These are phyloP conservation scores for Schizosaccharomyces lindneri DNA, from an alignment of 805 yeast species.

Conservation along the genomic window DNA sequence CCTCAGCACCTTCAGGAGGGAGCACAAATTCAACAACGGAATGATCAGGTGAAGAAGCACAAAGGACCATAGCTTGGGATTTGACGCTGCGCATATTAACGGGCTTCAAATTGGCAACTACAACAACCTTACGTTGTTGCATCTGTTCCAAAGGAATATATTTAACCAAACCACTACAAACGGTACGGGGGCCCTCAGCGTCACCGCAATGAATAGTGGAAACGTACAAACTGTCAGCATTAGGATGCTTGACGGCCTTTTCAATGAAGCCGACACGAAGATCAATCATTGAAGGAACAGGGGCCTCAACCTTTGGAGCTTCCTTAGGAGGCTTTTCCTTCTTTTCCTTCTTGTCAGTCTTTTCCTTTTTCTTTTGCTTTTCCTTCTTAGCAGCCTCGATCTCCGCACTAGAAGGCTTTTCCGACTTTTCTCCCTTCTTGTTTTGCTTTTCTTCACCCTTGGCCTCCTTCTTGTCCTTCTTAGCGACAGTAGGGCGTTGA, in stretches of 20 bases:
- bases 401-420: constrained; percentile 3
- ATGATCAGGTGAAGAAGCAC: constrained; percentile 41
- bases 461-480: constrained; percentile 15
- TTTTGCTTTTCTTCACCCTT: constrained; percentile 14
- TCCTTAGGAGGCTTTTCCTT: constrained; percentile 27
- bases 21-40: constrained; percentile 66
- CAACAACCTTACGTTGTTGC: constrained; percentile 81
- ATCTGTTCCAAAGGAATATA: constrained; percentile 73
- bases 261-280: constrained; percentile 90
- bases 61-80: constrained; percentile 87
- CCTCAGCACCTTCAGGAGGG: constrained; percentile 77
- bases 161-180: constrained; percentile 88
- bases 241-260: constrained; percentile 91
- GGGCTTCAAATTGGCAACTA: constrained; percentile 89
- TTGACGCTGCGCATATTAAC: constrained; percentile 94
- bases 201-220: constrained; percentile 95
- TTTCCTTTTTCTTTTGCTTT: constrained; percentile 15
- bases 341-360: constrained; percentile 13
- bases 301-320: constrained; percentile 22
- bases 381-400: constrained; percentile 12
- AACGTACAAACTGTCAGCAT: constrained; percentile 88
- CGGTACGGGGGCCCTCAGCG: constrained; percentile 81
- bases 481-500: constrained; percentile 19
- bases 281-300: constrained; percentile 56
- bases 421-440: constrained; percentile 14